Evolutionary conservation across 768 basidiomycete species (phyloP), one percentile per base, ranked within the genome.

Genomic region (Amanita rimosa): DNA sequence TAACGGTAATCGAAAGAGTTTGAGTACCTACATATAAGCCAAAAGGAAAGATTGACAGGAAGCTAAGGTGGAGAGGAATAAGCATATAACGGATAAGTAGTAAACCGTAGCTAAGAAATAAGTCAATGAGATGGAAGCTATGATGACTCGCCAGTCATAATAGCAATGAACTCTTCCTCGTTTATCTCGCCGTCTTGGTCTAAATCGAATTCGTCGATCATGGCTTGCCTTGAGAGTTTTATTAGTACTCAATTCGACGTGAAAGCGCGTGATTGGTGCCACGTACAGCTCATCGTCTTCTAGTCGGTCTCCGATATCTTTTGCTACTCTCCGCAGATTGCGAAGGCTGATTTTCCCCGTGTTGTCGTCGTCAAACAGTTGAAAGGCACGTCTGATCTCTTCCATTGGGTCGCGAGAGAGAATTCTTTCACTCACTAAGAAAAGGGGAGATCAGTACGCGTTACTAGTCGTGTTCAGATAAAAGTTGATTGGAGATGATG

Each of bases 181-280:
- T 82, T 93, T 64, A 98, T 98, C 69, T 95, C 95, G 24, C 94
- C 93, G 56, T 99, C 96, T 63, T 92, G 85, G 68, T 99, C 96
- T 21, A 99, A 79, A 65, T 99, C 96, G 61, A 99, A 99, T 67
- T 99, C 96, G 58, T 99, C 96, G 60, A 99, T 99, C 96, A 99
- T 99, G 19, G 96, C 96, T 81, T 97, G 93, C 56, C 95, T 97
- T 56, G 26, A 34, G 13, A 33, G 22, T 7, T n/a, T n/a, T 27
- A 17, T 22, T 4, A 42, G 29, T 36, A 50, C 38, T 54, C 14
- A 55, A 41, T 53, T 19, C 22, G 10, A 10, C 6, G 9, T 14
- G 39, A 50, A 21, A n/a, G 8, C 13, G 4, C 42, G 10, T 48
- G 16, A 36, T 33, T 52, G 48, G 21, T 53, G 42, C 42, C 22